Conservation (phyloP, 2,329 filamentous ascomycete species). For the Microdochium paspali region DNA sequence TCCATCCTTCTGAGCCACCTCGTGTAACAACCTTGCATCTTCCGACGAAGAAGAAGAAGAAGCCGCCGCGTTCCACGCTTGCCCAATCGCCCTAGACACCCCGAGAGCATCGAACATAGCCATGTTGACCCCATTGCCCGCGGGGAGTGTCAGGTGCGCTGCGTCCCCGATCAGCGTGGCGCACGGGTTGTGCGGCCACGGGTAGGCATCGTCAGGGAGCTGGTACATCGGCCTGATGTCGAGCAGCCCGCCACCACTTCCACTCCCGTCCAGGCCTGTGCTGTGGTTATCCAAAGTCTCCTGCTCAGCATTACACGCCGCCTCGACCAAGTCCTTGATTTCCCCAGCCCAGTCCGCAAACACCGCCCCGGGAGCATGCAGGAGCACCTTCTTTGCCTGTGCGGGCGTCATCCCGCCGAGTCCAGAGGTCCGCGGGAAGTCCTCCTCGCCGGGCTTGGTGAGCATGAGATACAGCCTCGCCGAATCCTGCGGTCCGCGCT, state of each 20-base stretch:
- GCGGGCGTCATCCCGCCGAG: not conserved
- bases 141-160: not conserved
- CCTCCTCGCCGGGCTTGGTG: slow-evolving; percentile 1
- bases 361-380: not conserved
- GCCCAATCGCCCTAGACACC: not conserved
- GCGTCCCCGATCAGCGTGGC: not conserved
- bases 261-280: not conserved
- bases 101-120: not conserved
- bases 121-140: not conserved
- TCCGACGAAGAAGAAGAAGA: not conserved
- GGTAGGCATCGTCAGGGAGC: not conserved
- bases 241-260: not conserved
- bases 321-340: not conserved
- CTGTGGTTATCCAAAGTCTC: not conserved
- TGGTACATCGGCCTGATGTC: not conserved
- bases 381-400: not conserved
- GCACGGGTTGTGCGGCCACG: not conserved
- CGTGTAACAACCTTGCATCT: no score
- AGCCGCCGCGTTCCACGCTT: not conserved
- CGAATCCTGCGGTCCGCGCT: slow-evolving; percentile 14
- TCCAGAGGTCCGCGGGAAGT: slow-evolving; percentile 1
- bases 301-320: not conserved
- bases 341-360: not conserved
- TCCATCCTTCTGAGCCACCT: not conserved
- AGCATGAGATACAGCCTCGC: not conserved